Percentiles rank a stretch among this genome's conserved stretches.
phyloP scores from a whole-genome alignment of 2,329 filamentous ascomycete genomes.

The Pseudogymnoascus pannorum region DNA sequence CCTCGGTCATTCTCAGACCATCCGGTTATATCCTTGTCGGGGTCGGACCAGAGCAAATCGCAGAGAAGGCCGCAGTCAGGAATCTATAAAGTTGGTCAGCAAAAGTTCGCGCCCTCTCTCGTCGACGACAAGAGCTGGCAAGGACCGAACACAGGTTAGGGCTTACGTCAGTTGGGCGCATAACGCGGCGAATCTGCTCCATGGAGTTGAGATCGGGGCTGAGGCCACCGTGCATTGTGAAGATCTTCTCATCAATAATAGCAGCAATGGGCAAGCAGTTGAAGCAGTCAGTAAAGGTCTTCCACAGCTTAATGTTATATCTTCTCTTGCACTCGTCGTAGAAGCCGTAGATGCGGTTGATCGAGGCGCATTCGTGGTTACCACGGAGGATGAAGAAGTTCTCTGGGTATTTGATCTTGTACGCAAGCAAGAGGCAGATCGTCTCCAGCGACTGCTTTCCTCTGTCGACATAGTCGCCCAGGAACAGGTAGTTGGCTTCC shows the following conservation, averaged over 20 bases:
- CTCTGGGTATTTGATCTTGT: conserved; percentile 99
- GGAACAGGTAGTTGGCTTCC: conserved; percentile 98
- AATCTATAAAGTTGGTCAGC: conserved; percentile 54
- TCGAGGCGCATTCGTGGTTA: conserved; percentile 97
- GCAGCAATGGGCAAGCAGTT: conserved; percentile 97
- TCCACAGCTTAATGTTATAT: conserved; percentile 99
- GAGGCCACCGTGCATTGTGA: conserved; percentile 98
- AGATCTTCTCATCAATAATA: conserved; percentile 99
- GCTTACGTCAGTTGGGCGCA: conserved; percentile 97
- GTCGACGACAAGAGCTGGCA: conserved; percentile 22
- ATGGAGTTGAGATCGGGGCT: conserved; percentile 98
- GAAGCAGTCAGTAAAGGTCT: conserved; percentile 99
- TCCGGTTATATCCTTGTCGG: conserved; percentile 97
- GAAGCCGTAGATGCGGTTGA: conserved; percentile 99
- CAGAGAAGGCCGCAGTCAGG: conserved; percentile 96
- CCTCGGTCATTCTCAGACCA: conserved; percentile 99
- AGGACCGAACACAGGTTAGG: conserved; percentile 16
- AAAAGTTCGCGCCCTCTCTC: conserved; percentile 27
- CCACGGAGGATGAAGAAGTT: conserved; percentile 99
- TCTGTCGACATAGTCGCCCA: conserved; percentile 97
- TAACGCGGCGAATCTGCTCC: conserved; percentile 98
- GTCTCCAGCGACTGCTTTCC: conserved; percentile 99
- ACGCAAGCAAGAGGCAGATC: conserved; percentile 90
- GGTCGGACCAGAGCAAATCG: conserved; percentile 97
- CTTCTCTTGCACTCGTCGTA: conserved; percentile 99